These are phyloP conservation scores for Trametes pubescens DNA, from an alignment of 1,284 basidiomycete species.

Conservation along the genomic window DNA sequence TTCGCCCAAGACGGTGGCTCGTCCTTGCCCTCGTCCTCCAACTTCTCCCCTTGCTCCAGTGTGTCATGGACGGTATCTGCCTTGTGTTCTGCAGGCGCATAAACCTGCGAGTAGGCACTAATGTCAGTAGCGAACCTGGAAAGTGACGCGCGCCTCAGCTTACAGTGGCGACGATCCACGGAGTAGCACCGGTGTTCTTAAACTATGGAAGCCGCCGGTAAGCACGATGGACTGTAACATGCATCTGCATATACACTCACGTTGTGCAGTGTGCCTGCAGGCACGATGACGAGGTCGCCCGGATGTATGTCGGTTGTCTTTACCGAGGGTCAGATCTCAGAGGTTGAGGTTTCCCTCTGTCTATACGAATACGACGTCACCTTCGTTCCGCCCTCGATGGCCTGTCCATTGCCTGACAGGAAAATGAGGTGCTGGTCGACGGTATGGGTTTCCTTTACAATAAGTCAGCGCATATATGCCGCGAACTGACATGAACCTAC, in stretches of 20 bases:
- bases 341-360: no score
- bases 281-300: slow-evolving; percentile 42
- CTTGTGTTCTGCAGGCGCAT: slow-evolving; percentile 45
- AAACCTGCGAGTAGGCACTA: slow-evolving; percentile 33
- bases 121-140: neutral
- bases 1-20: slow-evolving; percentile 43
- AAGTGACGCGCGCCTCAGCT: neutral
- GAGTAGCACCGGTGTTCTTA: slow-evolving; percentile 41
- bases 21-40: slow-evolving; percentile 44
- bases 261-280: slow-evolving; percentile 43
- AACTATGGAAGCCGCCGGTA: slow-evolving; percentile 36
- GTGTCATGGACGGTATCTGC: slow-evolving; percentile 42
- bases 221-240: neutral
- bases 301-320: slow-evolving; percentile 37
- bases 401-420: slow-evolving; percentile 40
- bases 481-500: slow-evolving; percentile 8
- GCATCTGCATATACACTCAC: slow-evolving; percentile 30
- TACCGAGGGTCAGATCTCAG: neutral
- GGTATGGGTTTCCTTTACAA: slow-evolving; percentile 39
- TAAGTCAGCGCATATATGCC: slow-evolving; percentile 16
- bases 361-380: slow-evolving; percentile 13
- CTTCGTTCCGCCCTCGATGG: slow-evolving; percentile 40
- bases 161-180: slow-evolving; percentile 42
- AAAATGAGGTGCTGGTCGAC: slow-evolving; percentile 45
- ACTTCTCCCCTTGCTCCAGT: slow-evolving; percentile 40